These are phyloP conservation scores for Pythium folliculosum DNA, from an alignment of 352 stramenopile genomes.

Conservation along the genomic window DNA sequence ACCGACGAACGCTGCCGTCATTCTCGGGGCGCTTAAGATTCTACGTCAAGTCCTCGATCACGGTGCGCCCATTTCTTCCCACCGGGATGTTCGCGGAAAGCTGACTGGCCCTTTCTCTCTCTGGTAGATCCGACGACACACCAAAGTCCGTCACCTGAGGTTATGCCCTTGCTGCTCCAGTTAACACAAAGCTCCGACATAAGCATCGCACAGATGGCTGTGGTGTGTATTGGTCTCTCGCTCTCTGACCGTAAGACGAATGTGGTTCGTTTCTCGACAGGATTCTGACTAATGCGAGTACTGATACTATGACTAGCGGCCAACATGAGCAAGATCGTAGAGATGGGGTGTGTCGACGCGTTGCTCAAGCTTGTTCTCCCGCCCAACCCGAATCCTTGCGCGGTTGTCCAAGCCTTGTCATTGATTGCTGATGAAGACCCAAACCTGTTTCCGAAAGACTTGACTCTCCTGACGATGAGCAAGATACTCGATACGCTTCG, in stretches of 20 bases:
- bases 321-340: constrained; percentile 57
- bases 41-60: constrained; percentile 50
- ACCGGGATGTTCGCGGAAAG: not conserved
- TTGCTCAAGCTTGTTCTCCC: constrained; percentile 55
- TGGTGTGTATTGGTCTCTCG: constrained; percentile 56
- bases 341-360: constrained; percentile 54
- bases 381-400: constrained; percentile 43
- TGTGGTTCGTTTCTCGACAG: not conserved
- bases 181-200: constrained; percentile 41
- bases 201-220: constrained; percentile 46
- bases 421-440: constrained; percentile 62
- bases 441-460: constrained; percentile 52
- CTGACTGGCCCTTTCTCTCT: not conserved
- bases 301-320: constrained; percentile 33
- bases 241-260: constrained; percentile 51
- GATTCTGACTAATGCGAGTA: not conserved
- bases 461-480: constrained; percentile 33
- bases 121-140: constrained; percentile 11
- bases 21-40: constrained; percentile 52
- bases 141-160: constrained; percentile 41
- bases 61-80: constrained; percentile 31
- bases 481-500: constrained; percentile 66
- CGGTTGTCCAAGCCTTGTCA: constrained; percentile 54
- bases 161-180: constrained; percentile 47
- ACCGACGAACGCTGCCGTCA: constrained; percentile 27